A percentile compares a stretch with the other conserved stretches of the same genome.
phyloP scores from a whole-genome alignment of 1,284 basidiomycete species.

The Malassezia arunalokei region DNA sequence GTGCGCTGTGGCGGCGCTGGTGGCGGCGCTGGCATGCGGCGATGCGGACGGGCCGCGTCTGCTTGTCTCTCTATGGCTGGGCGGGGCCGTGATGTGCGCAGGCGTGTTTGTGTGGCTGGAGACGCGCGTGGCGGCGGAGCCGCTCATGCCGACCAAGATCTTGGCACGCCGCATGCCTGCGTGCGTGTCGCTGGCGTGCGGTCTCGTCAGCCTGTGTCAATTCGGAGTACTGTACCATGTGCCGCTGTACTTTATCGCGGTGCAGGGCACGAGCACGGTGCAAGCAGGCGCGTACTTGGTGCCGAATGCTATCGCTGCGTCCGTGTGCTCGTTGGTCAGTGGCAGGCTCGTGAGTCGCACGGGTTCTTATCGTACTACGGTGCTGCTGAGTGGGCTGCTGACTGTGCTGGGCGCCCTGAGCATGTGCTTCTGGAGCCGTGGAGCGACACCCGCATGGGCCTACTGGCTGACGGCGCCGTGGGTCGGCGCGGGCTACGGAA shows the following conservation, averaged over 20 bases:
- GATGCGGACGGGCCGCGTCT: slow-evolving; percentile 39
- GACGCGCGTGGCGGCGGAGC: slow-evolving; percentile 47
- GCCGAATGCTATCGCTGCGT: slow-evolving; percentile 46
- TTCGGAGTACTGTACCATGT: slow-evolving; percentile 47
- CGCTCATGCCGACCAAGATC: slow-evolving; percentile 46
- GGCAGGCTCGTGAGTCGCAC: slow-evolving; percentile 47
- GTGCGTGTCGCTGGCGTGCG: slow-evolving; percentile 46
- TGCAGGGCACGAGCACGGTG: slow-evolving; percentile 42
- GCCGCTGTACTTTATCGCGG: slow-evolving; percentile 46
- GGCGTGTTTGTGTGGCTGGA: slow-evolving; percentile 50
- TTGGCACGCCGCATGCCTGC: slow-evolving; percentile 47
- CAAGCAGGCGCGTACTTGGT: slow-evolving; percentile 47
- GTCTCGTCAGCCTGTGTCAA: slow-evolving; percentile 47
- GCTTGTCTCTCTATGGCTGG: slow-evolving; percentile 30
- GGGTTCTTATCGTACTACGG: slow-evolving; percentile 44
- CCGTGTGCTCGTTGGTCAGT: slow-evolving; percentile 45
- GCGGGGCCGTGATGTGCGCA: slow-evolving; percentile 52
- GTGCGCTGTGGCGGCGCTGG: slow-evolving; percentile 40
- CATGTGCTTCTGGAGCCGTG: slow-evolving; percentile 46
- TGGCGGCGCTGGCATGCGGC: slow-evolving; percentile 45
- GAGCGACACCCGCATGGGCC: slow-evolving; percentile 30
- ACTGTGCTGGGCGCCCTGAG: slow-evolving; percentile 44
- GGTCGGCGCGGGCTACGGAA: slow-evolving; percentile 44
- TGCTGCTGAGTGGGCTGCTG: slow-evolving; percentile 37
- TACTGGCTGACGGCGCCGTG: slow-evolving; percentile 45